These are phyloP conservation scores for Apophysomyces elegans DNA, from an alignment of 371 early-diverging fungal species.

Conservation along the genomic window DNA sequence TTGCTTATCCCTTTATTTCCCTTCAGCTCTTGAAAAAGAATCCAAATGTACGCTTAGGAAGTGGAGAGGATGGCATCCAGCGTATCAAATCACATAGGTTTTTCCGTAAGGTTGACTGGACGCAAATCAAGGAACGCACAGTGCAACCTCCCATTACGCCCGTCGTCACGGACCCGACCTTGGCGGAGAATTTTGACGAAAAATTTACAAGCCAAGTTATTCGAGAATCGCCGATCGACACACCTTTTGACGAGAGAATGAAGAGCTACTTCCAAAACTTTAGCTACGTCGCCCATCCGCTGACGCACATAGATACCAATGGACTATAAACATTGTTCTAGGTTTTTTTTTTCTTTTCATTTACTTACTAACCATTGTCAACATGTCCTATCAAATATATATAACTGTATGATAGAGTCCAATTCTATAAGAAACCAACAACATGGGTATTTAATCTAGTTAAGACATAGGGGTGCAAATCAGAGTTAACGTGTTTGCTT, in stretches of 20 bases:
- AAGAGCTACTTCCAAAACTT: constrained; percentile 48
- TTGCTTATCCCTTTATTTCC: neutral
- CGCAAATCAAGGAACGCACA: constrained; percentile 61
- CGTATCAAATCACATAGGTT: constrained; percentile 87
- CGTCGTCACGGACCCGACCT: constrained; percentile 54
- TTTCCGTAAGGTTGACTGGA: constrained; percentile 89
- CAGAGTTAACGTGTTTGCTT: too few species aligned
- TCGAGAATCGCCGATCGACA: constrained; percentile 44
- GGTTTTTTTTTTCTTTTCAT: too few species aligned
- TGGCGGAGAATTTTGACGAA: constrained; percentile 57
- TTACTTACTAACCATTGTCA: too few species aligned
- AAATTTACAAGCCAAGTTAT: constrained; percentile 48
- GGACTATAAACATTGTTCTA: too few species aligned
- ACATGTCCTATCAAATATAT: too few species aligned
- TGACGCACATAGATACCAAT: neutral
- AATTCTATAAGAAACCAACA: too few species aligned
- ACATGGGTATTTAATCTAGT: too few species aligned
- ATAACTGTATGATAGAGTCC: too few species aligned
- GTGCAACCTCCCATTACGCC: constrained; percentile 79
- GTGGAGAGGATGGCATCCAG: constrained; percentile 72
- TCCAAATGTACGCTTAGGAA: constrained; percentile 67
- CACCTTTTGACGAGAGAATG: constrained; percentile 24
- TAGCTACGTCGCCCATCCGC: constrained; percentile 46
- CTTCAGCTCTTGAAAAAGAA: constrained; percentile 71
- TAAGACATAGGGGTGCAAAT: too few species aligned